These are phyloP conservation scores for Copromyces sp. DNA, from an alignment of 495 filamentous ascomycete species.

Conservation along the genomic window DNA sequence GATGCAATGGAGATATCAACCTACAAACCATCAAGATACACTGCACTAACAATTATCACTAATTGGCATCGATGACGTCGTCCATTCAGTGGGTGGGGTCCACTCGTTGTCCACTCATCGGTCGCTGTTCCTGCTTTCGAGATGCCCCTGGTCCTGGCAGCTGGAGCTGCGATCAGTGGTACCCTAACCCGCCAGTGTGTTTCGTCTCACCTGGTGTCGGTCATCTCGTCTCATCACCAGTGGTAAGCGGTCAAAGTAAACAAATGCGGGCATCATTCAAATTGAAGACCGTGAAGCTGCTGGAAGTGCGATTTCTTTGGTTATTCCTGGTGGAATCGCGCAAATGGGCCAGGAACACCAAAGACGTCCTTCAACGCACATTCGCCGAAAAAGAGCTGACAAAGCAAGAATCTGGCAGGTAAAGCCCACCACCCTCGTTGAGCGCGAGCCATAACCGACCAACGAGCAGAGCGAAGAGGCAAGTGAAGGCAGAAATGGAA, in stretches of 20 bases:
- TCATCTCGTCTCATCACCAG: not conserved
- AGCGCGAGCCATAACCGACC: not conserved
- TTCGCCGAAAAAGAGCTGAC: not conserved
- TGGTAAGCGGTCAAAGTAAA: not conserved
- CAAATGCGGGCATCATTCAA: not conserved
- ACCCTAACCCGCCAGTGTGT: not conserved
- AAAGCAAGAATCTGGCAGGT: not conserved
- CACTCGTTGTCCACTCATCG: not conserved
- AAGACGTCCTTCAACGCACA: not conserved
- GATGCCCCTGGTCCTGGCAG: not conserved
- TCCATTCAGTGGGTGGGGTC: not conserved
- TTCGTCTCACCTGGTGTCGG: not conserved
- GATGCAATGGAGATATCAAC: not conserved
- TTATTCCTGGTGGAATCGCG: not conserved
- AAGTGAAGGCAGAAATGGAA: not conserved
- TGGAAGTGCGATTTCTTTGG: not conserved
- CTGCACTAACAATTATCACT: not conserved
- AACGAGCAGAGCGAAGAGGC: not conserved
- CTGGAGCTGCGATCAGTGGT: not conserved
- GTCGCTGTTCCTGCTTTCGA: not conserved
- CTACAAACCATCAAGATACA: not conserved
- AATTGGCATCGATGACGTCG: not conserved
- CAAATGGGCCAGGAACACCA: not conserved
- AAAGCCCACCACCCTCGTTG: not conserved
- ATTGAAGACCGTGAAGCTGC: not conserved